Evolutionary conservation across 1,284 basidiomycete genomes (phyloP).

Genomic region (Ustilago sp.): DNA sequence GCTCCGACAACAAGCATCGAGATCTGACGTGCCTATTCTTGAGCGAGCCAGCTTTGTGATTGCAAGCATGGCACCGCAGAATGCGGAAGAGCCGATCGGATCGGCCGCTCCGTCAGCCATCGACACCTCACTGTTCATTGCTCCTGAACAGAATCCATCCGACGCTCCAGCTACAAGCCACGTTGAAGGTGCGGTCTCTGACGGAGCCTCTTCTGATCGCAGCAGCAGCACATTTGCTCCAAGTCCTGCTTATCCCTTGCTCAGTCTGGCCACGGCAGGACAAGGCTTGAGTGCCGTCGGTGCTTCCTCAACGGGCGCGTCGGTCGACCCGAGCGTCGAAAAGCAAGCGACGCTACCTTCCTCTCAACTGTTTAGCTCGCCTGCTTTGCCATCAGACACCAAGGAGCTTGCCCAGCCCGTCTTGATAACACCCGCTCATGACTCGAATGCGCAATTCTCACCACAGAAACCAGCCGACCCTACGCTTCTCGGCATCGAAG

Average conservation of each 20-base stretch:
- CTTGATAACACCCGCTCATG: slow-evolving; percentile 19
- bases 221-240: slow-evolving; percentile 12
- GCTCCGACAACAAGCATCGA: not conserved
- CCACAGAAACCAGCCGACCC: slow-evolving; percentile 8
- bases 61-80: slow-evolving; percentile 20
- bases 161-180: not conserved
- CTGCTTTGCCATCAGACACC: slow-evolving; percentile 29
- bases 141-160: not conserved
- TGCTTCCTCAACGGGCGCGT: not conserved
- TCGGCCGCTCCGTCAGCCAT: not conserved
- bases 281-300: slow-evolving; percentile 24
- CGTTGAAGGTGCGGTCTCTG: not conserved
- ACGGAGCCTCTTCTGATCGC: not conserved
- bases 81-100: not conserved
- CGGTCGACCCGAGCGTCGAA: not conserved
- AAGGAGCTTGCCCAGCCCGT: slow-evolving; percentile 41
- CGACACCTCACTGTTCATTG: not conserved
- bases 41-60: not conserved
- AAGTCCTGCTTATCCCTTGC: slow-evolving; percentile 18
- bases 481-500: slow-evolving; percentile 25
- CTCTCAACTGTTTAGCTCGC: slow-evolving; percentile 38
- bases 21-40: not conserved
- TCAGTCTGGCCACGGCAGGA: slow-evolving; percentile 40
- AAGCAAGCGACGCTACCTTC: not conserved
- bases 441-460: not conserved